Conservation (phyloP, 1,139 yeast species). For the Candida glucosophila region DNA sequence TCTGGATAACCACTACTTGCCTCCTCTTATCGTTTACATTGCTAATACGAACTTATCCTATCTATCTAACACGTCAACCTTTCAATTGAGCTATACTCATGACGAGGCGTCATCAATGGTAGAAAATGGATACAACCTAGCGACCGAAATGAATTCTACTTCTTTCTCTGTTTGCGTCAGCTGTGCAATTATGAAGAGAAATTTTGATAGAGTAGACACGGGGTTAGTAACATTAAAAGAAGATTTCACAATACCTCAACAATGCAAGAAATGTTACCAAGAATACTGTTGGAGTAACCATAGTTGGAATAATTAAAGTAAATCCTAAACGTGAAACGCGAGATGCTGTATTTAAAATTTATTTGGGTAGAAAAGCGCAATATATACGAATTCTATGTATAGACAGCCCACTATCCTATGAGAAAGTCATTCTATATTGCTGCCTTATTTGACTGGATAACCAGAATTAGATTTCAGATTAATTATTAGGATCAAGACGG, state of each 20-base stretch:
- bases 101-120: constrained; percentile 38
- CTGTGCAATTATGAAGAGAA: constrained; percentile 51
- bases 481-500: no score
- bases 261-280: constrained; percentile 14
- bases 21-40: constrained; percentile 49
- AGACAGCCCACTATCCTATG: no score
- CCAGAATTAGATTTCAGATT: no score
- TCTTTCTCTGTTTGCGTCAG: constrained; percentile 45
- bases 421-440: no score
- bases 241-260: constrained; percentile 8
- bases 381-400: no score
- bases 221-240: no score
- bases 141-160: constrained; percentile 36
- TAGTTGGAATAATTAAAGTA: no score
- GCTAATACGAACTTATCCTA: constrained; percentile 36
- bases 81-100: constrained; percentile 40
- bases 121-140: constrained; percentile 43
- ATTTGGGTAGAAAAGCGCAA: no score
- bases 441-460: no score
- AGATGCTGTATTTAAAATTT: no score
- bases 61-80: constrained; percentile 51
- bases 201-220: constrained; percentile 35
- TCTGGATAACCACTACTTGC: constrained; percentile 18
- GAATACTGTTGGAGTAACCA: constrained; percentile 18
- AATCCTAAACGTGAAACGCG: no score